Conservation (phyloP, 306 rosid genomes). For the Fragaria vesca region DNA sequence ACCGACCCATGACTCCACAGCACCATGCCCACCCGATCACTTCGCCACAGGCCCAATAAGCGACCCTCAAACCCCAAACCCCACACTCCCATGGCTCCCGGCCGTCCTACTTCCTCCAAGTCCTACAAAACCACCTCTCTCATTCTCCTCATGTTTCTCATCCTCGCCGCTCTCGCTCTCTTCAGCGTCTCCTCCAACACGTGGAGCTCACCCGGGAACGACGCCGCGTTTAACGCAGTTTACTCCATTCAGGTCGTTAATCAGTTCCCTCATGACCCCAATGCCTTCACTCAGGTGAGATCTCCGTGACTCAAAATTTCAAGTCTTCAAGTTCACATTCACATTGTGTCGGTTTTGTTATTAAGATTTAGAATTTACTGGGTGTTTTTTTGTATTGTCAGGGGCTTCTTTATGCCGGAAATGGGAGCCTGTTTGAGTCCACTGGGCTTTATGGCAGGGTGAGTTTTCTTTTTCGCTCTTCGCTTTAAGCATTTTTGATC, state of each 20-base stretch:
- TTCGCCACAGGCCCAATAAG: conserved; percentile 44
- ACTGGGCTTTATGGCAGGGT: conserved; percentile 78
- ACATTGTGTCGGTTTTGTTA: neutral
- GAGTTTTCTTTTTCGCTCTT: conserved; percentile 7
- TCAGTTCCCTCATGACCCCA: conserved; percentile 80
- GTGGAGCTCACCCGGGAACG: conserved; percentile 22
- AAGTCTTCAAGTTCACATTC: neutral
- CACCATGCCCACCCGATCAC: conserved; percentile 55
- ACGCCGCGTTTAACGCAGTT: conserved; percentile 3
- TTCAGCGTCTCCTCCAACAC: conserved; percentile 47
- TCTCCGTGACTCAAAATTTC: neutral
- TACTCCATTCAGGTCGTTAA: conserved; percentile 65
- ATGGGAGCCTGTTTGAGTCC: conserved; percentile 78
- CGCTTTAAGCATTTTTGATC: neutral
- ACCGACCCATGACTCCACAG: conserved; percentile 20
- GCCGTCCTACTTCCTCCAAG: conserved; percentile 13
- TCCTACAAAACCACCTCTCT: conserved; percentile 21
- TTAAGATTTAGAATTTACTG: neutral
- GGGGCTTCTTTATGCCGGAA: conserved; percentile 84
- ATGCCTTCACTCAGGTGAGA: conserved; percentile 85
- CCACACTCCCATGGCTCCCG: conserved; percentile 46
- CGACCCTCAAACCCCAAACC: conserved; percentile 19
- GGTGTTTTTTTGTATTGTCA: conserved; percentile 37
- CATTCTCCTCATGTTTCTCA: conserved; percentile 31
- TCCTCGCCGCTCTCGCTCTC: conserved; percentile 31